These are phyloP conservation scores for Tricholoma saponaceum DNA, from an alignment of 768 basidiomycete species.

Conservation along the genomic window DNA sequence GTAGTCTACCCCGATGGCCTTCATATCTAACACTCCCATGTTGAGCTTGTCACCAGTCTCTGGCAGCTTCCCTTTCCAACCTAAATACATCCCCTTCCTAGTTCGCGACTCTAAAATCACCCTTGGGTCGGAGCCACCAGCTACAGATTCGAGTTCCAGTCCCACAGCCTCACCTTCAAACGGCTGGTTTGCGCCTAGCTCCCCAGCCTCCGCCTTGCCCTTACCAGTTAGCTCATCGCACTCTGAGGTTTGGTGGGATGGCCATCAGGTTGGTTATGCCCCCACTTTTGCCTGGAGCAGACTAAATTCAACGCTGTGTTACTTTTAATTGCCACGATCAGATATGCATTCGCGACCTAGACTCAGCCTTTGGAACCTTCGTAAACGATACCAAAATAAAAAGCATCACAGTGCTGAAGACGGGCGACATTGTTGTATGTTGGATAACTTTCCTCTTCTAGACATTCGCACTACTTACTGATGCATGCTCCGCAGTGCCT, in stretches of 20 bases:
- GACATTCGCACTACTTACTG: conserved; percentile 6
- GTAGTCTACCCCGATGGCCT: conserved; percentile 2
- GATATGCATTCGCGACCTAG: conserved; percentile 45
- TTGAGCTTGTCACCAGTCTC: conserved; percentile 30
- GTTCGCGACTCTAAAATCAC: conserved; percentile 22
- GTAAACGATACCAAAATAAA: conserved; percentile 41
- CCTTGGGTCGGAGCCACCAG: conserved; percentile 25
- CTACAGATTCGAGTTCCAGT: conserved; percentile 7
- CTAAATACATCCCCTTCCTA: conserved; percentile 31
- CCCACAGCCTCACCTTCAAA: conserved; percentile 28
- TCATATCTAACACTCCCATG: conserved; percentile 20
- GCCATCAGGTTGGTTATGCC: conserved; percentile 31
- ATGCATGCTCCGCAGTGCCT: conserved; percentile 28
- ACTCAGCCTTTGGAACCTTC: conserved; percentile 43
- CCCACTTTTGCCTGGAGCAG: not conserved
- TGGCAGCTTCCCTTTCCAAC: conserved; percentile 32
- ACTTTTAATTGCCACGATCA: conserved; percentile 14
- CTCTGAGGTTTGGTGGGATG: conserved; percentile 44
- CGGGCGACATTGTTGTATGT: conserved; percentile 43
- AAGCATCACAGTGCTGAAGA: conserved; percentile 30
- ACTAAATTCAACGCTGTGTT: not conserved
- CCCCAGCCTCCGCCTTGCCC: conserved; percentile 27
- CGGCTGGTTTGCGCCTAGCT: conserved; percentile 39
- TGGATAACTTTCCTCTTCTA: not conserved
- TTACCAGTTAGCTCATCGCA: conserved; percentile 40